Evolutionary conservation across 2,329 filamentous ascomycete genomes (phyloP).

Genomic region (Colletotrichum sp.): DNA sequence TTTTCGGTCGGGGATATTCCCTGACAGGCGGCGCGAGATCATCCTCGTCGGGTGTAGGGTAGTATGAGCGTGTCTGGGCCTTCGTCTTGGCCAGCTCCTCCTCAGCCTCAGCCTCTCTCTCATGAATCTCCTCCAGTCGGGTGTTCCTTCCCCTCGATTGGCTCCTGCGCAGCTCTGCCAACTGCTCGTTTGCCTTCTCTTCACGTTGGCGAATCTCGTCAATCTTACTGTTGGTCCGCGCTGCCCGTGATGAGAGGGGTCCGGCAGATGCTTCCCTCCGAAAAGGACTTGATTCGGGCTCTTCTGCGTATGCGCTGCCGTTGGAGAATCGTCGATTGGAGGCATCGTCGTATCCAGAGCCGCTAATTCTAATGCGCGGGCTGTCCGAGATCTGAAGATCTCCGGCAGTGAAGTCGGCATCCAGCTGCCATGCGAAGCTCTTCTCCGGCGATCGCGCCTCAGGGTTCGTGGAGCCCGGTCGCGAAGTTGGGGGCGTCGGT

Average conservation of each 20-base stretch:
- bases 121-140: constrained; percentile 50
- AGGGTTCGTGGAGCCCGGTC: constrained; percentile 25
- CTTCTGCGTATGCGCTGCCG: constrained; percentile 24
- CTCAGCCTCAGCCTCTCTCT: constrained; percentile 42
- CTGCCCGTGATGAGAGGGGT: neutral
- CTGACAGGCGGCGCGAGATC: neutral
- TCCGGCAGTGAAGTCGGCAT: constrained; percentile 62
- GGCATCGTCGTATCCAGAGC: constrained; percentile 35
- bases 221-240: constrained; percentile 48
- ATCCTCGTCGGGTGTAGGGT: constrained; percentile 36
- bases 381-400: constrained; percentile 62
- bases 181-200: constrained; percentile 30
- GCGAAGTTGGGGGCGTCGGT: constrained; percentile 21
- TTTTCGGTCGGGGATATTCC: constrained; percentile 26
- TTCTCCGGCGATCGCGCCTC: constrained; percentile 49
- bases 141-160: constrained; percentile 37
- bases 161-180: neutral
- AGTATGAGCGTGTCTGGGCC: neutral
- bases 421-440: constrained; percentile 60
- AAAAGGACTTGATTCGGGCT: constrained; percentile 14
- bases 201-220: constrained; percentile 54
- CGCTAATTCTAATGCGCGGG: constrained; percentile 51
- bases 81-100: neutral
- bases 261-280: neutral
- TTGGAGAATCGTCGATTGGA: constrained; percentile 27